Conservation (phyloP, 495 filamentous ascomycete species). For the Haplographium delicatum region DNA sequence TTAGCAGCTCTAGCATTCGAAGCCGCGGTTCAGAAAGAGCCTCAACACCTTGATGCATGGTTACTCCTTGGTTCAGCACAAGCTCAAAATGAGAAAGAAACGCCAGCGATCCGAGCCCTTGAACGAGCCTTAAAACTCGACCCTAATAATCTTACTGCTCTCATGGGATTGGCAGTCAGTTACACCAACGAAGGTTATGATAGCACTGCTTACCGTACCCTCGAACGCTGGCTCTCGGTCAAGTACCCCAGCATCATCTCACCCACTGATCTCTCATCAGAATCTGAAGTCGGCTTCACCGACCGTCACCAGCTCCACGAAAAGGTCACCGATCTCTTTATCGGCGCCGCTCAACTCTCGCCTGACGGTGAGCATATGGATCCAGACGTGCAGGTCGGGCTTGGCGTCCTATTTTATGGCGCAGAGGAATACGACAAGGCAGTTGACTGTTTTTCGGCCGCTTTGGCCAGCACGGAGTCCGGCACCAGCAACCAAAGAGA, state of each 20-base stretch:
- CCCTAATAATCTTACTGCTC: constrained; percentile 74
- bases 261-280: constrained; percentile 59
- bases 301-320: constrained; percentile 88
- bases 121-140: constrained; percentile 89
- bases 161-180: constrained; percentile 95
- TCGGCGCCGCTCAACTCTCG: constrained; percentile 83
- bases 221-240: constrained; percentile 91
- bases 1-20: constrained; percentile 96
- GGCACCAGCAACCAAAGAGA: constrained; percentile 68
- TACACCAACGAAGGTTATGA: constrained; percentile 99
- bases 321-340: constrained; percentile 83
- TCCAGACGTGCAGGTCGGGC: constrained; percentile 93
- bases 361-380: constrained; percentile 77
- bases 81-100: constrained; percentile 97
- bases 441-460: constrained; percentile 94
- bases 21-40: constrained; percentile 85
- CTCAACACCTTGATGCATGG: constrained; percentile 87
- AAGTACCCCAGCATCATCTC: constrained; percentile 82
- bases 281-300: constrained; percentile 80
- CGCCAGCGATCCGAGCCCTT: constrained; percentile 94
- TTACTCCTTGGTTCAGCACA: constrained; percentile 83
- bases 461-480: constrained; percentile 73
- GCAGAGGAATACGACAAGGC: constrained; percentile 97
- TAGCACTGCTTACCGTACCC: constrained; percentile 88
- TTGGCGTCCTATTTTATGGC: constrained; percentile 97